phyloP scores from a whole-genome alignment of 2,329 filamentous ascomycete species.

The Arthroderma sp. region DNA sequence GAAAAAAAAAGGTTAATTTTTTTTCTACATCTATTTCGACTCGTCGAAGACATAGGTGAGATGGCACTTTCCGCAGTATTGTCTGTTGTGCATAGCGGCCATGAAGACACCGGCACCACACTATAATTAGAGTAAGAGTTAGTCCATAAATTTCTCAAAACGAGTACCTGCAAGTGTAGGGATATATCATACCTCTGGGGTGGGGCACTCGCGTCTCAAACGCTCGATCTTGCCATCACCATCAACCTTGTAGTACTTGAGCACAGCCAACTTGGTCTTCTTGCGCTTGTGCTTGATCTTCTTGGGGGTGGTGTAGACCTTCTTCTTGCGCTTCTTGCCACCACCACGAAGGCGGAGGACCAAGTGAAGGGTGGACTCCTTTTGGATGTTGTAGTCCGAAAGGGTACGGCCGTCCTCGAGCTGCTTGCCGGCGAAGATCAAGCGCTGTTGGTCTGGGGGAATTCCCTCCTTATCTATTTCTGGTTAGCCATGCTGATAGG shows the following conservation, averaged over 20 bases:
- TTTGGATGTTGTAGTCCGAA: conserved; percentile 99
- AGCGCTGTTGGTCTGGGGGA: conserved; percentile 94
- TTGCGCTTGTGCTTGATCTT: conserved; percentile 99
- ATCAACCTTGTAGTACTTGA: conserved; percentile 99
- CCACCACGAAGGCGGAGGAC: conserved; percentile 97
- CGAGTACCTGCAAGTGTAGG: neutral
- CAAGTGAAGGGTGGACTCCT: conserved; percentile 97
- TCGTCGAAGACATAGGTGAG: conserved; percentile 60
- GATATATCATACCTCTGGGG: conserved; percentile 57
- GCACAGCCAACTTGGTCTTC: conserved; percentile 99
- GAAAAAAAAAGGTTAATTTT: too few relatives aligned
- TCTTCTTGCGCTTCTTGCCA: conserved; percentile 99
- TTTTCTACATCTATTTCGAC: conserved; percentile 35
- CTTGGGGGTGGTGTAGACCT: conserved; percentile 99
- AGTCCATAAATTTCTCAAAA: conserved; percentile 13
- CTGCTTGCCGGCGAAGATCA: conserved; percentile 99
- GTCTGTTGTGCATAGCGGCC: conserved; percentile 99
- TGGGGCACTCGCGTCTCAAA: conserved; percentile 92
- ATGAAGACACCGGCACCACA: conserved; percentile 99
- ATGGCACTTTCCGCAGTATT: conserved; percentile 76
- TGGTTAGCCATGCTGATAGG: neutral
- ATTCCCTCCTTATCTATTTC: conserved; percentile 98
- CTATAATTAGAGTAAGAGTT: conserved; percentile 33
- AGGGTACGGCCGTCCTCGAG: conserved; percentile 98
- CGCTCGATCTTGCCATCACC: conserved; percentile 99